Evolutionary conservation across 768 basidiomycete genomes (phyloP).

Genomic region (Leccinellum rugosiceps): DNA sequence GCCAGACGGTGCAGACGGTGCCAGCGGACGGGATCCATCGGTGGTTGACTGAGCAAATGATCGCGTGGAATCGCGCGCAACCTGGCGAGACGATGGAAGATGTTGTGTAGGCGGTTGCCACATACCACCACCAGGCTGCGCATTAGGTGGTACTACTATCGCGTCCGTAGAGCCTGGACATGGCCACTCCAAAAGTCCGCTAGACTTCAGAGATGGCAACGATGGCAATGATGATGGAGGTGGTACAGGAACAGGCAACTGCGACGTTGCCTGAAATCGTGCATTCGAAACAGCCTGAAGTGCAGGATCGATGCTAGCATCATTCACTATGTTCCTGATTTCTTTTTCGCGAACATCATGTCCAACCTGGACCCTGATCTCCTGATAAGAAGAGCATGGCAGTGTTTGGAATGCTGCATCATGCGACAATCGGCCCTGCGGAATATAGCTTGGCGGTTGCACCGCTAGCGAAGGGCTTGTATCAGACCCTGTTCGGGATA

Average conservation of each 20-base stretch:
- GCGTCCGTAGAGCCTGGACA: slow-evolving; percentile 41
- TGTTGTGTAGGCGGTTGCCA: slow-evolving; percentile 27
- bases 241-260: slow-evolving; percentile 5
- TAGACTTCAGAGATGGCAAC: slow-evolving; percentile 71
- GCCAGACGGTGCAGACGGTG: slow-evolving; percentile 25
- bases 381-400: slow-evolving; percentile 13
- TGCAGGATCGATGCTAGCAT: slow-evolving; percentile 32
- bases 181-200: slow-evolving; percentile 61
- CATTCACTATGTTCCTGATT: slow-evolving; percentile 21
- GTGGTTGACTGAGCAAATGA: slow-evolving; percentile 9
- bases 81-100: slow-evolving; percentile 17
- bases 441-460: slow-evolving; percentile 29
- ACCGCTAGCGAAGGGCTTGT: slow-evolving; percentile 8
- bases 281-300: slow-evolving; percentile 25
- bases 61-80: slow-evolving; percentile 18
- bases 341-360: slow-evolving; percentile 28
- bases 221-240: slow-evolving; percentile 44
- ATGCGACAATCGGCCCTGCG: slow-evolving; percentile 34
- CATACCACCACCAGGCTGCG: slow-evolving; percentile 8
- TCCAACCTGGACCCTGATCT: slow-evolving; percentile 16
- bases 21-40: slow-evolving; percentile 17
- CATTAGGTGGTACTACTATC: slow-evolving; percentile 6
- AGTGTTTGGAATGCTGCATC: slow-evolving; percentile 34
- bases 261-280: slow-evolving; percentile 16
- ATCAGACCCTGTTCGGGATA: slow-evolving; percentile 23